Base-by-base conservation (phyloP, 176 grass and related monocot species). In the Carex littledalei region DNA sequence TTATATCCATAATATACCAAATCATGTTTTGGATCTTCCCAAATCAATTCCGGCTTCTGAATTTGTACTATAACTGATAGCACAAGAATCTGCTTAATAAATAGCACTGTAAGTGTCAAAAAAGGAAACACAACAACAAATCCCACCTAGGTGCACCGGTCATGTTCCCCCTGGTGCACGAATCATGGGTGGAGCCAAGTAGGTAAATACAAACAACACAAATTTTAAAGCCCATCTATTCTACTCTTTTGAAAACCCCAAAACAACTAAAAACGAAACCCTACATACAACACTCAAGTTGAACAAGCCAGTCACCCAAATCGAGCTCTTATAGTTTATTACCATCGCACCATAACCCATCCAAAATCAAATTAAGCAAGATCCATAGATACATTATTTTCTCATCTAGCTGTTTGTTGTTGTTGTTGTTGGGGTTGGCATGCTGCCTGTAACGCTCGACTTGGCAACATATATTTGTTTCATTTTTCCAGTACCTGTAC, bases 381-480 rank as follows among this genome's bases (percentile, higher is more conserved):
- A 64, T 52, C 59, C 80, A 24, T 47, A 82, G 24, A 5, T 55
- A 29, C 9, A 67, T 66, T 63, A 66, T 22, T 26, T 17, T 67
- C 60, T 83, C 79, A 9, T 81, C 63, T 83, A 83, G 13, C 15
- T 66, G 47, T 83, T 54, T 43, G 61, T 83, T 52, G 37, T 26
- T 66, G 61, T 24, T 63, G 57, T 50, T 65, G 60, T 50, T 54
- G 60, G 22, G 63, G 62, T 26, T 63, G 59, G 67, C 9, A 14
- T 31, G 62, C 81, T 83, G 63, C 81, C 39, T 45, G 81, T 54
- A 68, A 45, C 43, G 17, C 43, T 66, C 1, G 91, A 72, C 85
- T 99, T 99, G 1, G 91, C 88, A 1, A 99, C 93, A 81, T 95
- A 99, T 81, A 99, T 89, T 86, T 99, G 96, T 90, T 94, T 99